A percentile compares a stretch with the other conserved stretches of the same genome.
These are phyloP conservation scores for Pichia sp. DNA, from an alignment of 1,139 yeast genomes.

Conservation along the genomic window DNA sequence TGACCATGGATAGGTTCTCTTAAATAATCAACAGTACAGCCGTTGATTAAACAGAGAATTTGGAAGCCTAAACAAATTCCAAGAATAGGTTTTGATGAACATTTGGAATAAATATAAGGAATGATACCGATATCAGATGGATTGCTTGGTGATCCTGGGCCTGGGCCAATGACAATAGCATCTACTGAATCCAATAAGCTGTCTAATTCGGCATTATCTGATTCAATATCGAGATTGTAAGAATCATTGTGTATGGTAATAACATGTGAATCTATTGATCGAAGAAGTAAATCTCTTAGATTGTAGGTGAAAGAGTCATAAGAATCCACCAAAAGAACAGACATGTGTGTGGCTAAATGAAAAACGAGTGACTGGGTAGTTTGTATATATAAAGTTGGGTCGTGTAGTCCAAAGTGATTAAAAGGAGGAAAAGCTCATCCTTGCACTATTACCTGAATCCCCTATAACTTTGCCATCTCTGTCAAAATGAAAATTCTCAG, in stretches of 20 bases:
- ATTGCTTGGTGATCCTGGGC: constrained; percentile 86
- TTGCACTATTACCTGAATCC: no score
- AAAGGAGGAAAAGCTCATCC: no score
- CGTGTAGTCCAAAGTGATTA: no score
- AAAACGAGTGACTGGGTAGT: no score
- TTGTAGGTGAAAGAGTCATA: constrained; percentile 95
- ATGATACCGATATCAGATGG: constrained; percentile 73
- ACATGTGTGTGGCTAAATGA: no score
- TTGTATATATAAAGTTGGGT: no score
- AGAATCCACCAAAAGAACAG: constrained; percentile 78
- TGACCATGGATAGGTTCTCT: constrained; percentile 82
- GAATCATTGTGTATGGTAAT: constrained; percentile 74
- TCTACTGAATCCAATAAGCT: constrained; percentile 52
- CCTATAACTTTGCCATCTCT: no score
- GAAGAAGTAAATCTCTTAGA: constrained; percentile 61
- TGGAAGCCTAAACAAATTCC: constrained; percentile 97
- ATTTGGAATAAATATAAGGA: constrained; percentile 45
- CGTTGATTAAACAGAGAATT: constrained; percentile 64
- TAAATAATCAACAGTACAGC: constrained; percentile 54
- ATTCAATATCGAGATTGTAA: constrained; percentile 38
- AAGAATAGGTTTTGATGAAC: constrained; percentile 58
- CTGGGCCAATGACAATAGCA: constrained; percentile 90
- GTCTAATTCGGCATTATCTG: constrained; percentile 34
- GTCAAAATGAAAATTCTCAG: no score
- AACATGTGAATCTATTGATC: constrained; percentile 54